Base-by-base conservation (phyloP, 2,329 filamentous ascomycete species). In the Emergomyces orientalis region DNA sequence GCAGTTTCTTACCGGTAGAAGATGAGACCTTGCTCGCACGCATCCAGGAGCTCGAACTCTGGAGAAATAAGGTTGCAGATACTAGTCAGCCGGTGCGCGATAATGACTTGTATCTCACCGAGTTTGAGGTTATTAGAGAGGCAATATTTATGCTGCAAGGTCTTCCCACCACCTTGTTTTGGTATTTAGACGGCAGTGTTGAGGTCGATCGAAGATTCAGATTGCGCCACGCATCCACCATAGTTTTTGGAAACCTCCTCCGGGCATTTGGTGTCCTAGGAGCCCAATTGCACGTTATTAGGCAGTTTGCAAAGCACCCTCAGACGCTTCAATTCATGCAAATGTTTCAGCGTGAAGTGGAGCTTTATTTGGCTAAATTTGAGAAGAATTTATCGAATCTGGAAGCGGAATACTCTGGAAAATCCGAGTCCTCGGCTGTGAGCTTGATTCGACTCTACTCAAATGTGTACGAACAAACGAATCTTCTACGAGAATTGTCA, bases 81-180 rank as follows among this genome's bases (percentile, higher is more conserved):
- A 69, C 71, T 37, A 69, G 72, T 57, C 51, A 68, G n/a, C 61
- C 68, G 47, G 62, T 62, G 13, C 66, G 66, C 19, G 62, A 66
- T 43, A 62, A 69, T 34, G 70, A 70, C 63, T 68, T 71, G 34
- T 64, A 65, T 19, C 78, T 93, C 6, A 84, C 88, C 0, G 92
- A 96, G 71, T 78, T 89, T 1, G 86, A 92, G 66, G 79, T 87
- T 13, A 77, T 92, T 32, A 85, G 91, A 57, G 91, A 97, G 70
- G 84, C 86, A 0, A 78, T 97, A 0, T 93, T 90, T 69, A 95
- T 97, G 90, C 81, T 97, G 0, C 84, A 86, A 61, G 92, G 92
- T 0, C 77, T 94, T 3, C 83, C 86, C 6, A 93, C 89, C 2
- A 87, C 86, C 1, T 71, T 96, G 0, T 96, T 92, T 69, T 67